Evolutionary conservation across 352 stramenopile genomes (phyloP).

Genomic region (Aphanomyces euteiches): DNA sequence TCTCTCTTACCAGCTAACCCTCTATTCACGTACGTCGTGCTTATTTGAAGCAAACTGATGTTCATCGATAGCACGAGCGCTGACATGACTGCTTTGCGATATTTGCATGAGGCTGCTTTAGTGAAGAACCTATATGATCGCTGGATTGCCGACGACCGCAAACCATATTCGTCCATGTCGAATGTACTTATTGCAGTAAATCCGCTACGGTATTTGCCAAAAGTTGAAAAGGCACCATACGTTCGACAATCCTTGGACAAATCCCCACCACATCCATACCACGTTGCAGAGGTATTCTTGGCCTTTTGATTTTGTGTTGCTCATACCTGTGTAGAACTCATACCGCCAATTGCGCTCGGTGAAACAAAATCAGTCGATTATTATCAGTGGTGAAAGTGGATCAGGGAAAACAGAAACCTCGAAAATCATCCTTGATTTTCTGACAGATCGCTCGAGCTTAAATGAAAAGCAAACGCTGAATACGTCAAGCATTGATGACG

Average conservation of each 20-base stretch:
- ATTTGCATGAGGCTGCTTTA: slow-evolving; percentile 41
- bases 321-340: slow-evolving; percentile 36
- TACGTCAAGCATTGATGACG: slow-evolving; percentile 64
- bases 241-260: slow-evolving; percentile 15
- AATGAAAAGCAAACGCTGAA: slow-evolving; percentile 46
- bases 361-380: slow-evolving; percentile 68
- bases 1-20: slow-evolving; percentile 67
- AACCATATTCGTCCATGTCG: slow-evolving; percentile 28
- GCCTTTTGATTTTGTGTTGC: not conserved
- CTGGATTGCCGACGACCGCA: slow-evolving; percentile 11
- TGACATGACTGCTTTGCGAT: slow-evolving; percentile 77
- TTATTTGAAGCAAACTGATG: not conserved
- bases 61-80: slow-evolving; percentile 42
- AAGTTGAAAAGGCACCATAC: slow-evolving; percentile 40
- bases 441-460: slow-evolving; percentile 27
- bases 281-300: slow-evolving; percentile 21
- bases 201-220: slow-evolving; percentile 41
- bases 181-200: slow-evolving; percentile 30
- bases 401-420: slow-evolving; percentile 48
- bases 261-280: slow-evolving; percentile 29
- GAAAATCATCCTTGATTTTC: slow-evolving; percentile 19
- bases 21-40: slow-evolving; percentile 43
- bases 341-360: slow-evolving; percentile 79
- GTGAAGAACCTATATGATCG: slow-evolving; percentile 31
- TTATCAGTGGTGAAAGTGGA: slow-evolving; percentile 56